These are phyloP conservation scores for Coleophoma eucalyptorum DNA, from an alignment of 2,329 filamentous ascomycete species.

Conservation along the genomic window DNA sequence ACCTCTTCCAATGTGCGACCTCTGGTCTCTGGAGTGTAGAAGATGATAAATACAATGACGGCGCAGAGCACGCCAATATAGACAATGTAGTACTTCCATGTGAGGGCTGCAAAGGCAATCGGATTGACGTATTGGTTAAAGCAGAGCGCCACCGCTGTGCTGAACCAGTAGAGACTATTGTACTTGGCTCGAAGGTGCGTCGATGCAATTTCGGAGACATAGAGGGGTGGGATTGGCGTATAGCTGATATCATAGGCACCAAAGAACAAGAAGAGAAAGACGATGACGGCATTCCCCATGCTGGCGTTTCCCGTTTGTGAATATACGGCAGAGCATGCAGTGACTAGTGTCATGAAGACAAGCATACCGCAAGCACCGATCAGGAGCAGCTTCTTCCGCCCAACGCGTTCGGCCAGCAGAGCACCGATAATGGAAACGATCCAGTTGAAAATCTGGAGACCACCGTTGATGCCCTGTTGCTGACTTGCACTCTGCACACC, in stretches of 20 bases:
- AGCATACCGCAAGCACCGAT: slow-evolving; percentile 10
- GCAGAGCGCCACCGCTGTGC: not conserved
- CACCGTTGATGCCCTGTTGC: slow-evolving; percentile 26
- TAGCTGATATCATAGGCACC: not conserved
- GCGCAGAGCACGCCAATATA: slow-evolving; percentile 24
- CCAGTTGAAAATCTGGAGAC: slow-evolving; percentile 28
- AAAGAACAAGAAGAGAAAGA: not conserved
- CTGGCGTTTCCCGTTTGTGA: not conserved
- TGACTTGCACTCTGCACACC: slow-evolving; percentile 12
- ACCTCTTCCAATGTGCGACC: slow-evolving; percentile 35
- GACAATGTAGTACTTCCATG: slow-evolving; percentile 35
- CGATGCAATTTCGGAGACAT: slow-evolving; percentile 34
- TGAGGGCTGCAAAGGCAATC: slow-evolving; percentile 29
- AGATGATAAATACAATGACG: slow-evolving; percentile 7
- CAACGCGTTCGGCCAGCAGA: slow-evolving; percentile 32
- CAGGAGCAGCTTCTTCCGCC: slow-evolving; percentile 32
- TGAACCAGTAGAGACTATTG: slow-evolving; percentile 28
- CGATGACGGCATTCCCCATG: not conserved
- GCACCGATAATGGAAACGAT: slow-evolving; percentile 29
- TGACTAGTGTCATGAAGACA: not conserved
- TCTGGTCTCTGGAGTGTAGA: slow-evolving; percentile 31
- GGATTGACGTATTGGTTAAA: slow-evolving; percentile 34
- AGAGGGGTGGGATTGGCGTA: slow-evolving; percentile 29
- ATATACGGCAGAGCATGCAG: not conserved
- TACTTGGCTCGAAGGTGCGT: slow-evolving; percentile 31